Evolutionary conservation across 2,329 filamentous ascomycete genomes (phyloP), one percentile per base, ranked within the genome.

Genomic region (Beauveria medogensis): DNA sequence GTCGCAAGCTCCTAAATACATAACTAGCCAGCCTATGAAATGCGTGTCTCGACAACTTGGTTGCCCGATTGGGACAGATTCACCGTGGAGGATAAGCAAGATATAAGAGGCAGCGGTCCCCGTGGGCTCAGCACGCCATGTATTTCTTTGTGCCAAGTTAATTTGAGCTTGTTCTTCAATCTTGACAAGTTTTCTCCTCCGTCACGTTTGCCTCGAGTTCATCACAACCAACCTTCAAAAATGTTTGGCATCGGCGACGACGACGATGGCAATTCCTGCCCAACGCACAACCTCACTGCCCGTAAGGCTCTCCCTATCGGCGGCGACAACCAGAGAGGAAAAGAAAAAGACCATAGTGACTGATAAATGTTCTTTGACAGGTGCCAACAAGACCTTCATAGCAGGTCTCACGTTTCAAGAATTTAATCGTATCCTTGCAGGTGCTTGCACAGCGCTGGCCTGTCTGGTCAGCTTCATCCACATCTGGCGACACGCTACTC

Each of bases 391-490:
- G 51, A 60, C 50, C 43, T 60, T 60, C 24, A 14, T 60, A 24
- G 58, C 58, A 43, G 51, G 58, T 24, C 43, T 60, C 41, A 61
- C 64, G 3, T 65, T 65, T 10, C 55, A 64, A 43, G 59, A 59
- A 24, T 69, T 77, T 55, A 76, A 74, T 63, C 68, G 71, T 65
- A 71, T 73, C 41, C 62, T 75, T 14, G 74, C 73, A 0, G 74
- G 73, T 4, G 65, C 64, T 43, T 72, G 73, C 55, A 68, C 72
- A 2, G 68, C 66, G 9, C 65, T 75, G 14, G 67, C 70, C 0
- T 70, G 64, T 18, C 37, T 75, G 2, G 55, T 69, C 41, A 68
- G 71, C 5, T 65, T 72, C 22, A 40, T 60, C 12, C 62, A 74
- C 34, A 73, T 76, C 66, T 61, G 65, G 16, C 67, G 66, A 37